Conservation (phyloP, 371 early-diverging fungal genomes). For the Astathelohania contejeani region DNA sequence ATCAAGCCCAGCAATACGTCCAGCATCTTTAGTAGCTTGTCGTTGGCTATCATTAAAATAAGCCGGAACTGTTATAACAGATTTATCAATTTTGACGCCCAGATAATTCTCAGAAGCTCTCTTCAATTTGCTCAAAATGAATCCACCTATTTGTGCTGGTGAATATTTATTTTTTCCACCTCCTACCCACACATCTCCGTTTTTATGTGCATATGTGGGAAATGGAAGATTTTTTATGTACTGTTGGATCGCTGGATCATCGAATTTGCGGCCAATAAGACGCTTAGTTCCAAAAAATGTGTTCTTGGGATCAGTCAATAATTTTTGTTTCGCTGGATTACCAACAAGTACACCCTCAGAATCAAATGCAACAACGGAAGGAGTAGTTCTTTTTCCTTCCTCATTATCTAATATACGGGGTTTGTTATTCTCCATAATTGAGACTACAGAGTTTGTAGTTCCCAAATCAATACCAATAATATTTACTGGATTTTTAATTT, state of each 20-base stretch:
- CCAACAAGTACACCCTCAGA: slow-evolving; percentile 62
- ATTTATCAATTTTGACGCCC: slow-evolving; percentile 65
- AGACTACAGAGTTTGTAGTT: slow-evolving; percentile 95
- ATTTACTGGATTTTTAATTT: slow-evolving; percentile 20
- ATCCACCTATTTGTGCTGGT: slow-evolving; percentile 79
- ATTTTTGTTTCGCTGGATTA: slow-evolving; percentile 78
- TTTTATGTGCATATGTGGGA: slow-evolving; percentile 68
- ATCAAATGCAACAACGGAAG: slow-evolving; percentile 71
- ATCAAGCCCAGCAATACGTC: slow-evolving; percentile 77
- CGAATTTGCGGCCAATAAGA: slow-evolving; percentile 76
- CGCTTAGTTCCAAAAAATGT: slow-evolving; percentile 83
- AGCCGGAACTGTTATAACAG: slow-evolving; percentile 84
- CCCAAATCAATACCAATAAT: slow-evolving; percentile 98
- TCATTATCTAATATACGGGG: slow-evolving; percentile 86
- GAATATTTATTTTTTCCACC: slow-evolving; percentile 71
- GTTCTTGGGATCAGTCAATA: slow-evolving; percentile 75
- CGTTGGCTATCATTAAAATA: slow-evolving; percentile 87
- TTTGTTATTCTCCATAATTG: slow-evolving; percentile 82
- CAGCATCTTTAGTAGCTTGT: slow-evolving; percentile 95
- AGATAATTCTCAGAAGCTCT: slow-evolving; percentile 73
- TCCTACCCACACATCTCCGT: slow-evolving; percentile 94
- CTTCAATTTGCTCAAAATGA: slow-evolving; percentile 81
- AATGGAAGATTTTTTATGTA: slow-evolving; percentile 70
- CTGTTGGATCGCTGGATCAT: slow-evolving; percentile 66
- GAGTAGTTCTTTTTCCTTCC: slow-evolving; percentile 85